Evolutionary conservation across 2,329 filamentous ascomycete genomes (phyloP).

Genomic region (Aspergillus ochraceoroseus): DNA sequence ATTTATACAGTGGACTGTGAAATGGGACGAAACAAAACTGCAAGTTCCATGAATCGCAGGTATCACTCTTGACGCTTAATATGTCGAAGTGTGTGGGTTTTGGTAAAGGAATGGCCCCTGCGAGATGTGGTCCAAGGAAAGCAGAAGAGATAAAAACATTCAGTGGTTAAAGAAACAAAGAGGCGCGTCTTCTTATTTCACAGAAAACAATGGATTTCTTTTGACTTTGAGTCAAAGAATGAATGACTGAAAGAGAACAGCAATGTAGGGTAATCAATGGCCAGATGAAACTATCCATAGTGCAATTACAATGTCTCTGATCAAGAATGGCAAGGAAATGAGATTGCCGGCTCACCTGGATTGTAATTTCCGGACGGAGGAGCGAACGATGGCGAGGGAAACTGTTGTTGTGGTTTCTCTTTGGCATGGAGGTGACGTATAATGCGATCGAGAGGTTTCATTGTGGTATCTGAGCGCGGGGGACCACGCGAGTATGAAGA

Average conservation of each 20-base stretch:
- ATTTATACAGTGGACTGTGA: no score
- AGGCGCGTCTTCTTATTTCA: no score
- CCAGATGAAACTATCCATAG: not conserved
- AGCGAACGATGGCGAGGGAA: not conserved
- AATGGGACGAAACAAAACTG: no score
- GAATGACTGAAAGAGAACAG: not conserved
- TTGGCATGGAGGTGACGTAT: conserved; percentile 18
- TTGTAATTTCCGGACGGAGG: not conserved
- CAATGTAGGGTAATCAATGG: no score
- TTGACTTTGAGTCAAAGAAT: not conserved
- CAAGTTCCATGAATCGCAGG: no score
- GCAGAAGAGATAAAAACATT: no score
- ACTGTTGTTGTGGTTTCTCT: conserved; percentile 12
- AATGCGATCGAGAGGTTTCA: conserved; percentile 20
- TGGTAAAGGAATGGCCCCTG: no score
- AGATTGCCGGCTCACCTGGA: conserved; percentile 6
- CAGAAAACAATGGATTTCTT: no score
- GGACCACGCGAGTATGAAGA: conserved; percentile 7
- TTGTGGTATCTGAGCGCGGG: conserved; percentile 9
- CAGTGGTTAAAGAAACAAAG: no score
- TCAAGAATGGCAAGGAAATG: conserved; percentile 3
- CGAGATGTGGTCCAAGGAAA: no score
- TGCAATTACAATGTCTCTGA: not conserved
- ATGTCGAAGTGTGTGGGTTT: no score
- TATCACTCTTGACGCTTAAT: no score